Conservation (phyloP, 345 rosid species). For the Raphanus sativus region DNA sequence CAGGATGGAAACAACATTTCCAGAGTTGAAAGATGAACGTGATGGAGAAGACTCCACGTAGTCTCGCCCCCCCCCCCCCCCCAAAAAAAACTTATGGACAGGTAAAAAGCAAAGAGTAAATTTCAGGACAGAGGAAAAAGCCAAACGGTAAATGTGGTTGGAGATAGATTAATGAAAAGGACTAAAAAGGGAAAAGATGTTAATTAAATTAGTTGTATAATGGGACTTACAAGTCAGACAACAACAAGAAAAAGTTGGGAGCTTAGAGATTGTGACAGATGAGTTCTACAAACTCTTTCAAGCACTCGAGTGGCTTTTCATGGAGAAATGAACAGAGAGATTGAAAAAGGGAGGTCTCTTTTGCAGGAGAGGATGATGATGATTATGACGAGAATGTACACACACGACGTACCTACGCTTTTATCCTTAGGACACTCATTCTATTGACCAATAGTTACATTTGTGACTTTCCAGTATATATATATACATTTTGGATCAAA, state of each 20-base stretch:
- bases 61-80: background rate
- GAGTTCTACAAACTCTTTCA: slow-evolving; percentile 23
- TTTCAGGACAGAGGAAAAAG: slow-evolving; percentile 7
- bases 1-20: background rate
- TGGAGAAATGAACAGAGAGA: background rate
- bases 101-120: slow-evolving; percentile 21
- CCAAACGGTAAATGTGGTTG: slow-evolving; percentile 12
- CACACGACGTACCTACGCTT: slow-evolving; percentile 19
- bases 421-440: background rate
- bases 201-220: background rate
- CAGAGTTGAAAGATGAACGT: background rate
- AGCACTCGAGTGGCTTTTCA: slow-evolving; percentile 34
- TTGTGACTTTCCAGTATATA: background rate
- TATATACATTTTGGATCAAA: too few relatives aligned
- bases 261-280: slow-evolving; percentile 32
- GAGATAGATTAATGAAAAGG: slow-evolving; percentile 10
- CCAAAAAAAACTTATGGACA: slow-evolving; percentile 21
- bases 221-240: slow-evolving; percentile 16
- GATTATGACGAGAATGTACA: background rate
- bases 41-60: slow-evolving; percentile 26
- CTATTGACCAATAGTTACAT: background rate
- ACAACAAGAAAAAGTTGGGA: slow-evolving; percentile 11
- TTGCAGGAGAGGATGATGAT: slow-evolving; percentile 25
- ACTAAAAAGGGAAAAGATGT: slow-evolving; percentile 11
- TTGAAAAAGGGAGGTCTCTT: slow-evolving; percentile 6